Evolutionary conservation across 805 yeast genomes (phyloP), one percentile per base, ranked within the genome.

Genomic region (Debaryomyces maramus): DNA sequence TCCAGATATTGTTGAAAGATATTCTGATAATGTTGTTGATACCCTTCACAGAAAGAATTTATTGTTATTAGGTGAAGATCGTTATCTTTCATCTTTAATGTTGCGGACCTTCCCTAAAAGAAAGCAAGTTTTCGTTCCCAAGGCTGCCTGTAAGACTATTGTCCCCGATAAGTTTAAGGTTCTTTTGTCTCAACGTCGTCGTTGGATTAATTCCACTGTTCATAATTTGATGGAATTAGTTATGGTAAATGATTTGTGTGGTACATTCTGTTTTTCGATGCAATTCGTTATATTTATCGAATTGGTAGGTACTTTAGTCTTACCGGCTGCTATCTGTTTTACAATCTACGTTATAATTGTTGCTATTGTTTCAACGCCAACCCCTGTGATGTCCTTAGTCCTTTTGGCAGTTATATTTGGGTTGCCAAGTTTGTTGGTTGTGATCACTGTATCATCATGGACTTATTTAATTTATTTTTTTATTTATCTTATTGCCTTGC

Each of bases 141-240:
- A 88, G 59, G 97, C 97, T 5, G 91, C 86, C 3, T 89, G 97
- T 68, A 88, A 88, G 56, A 89, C 97, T 0, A 65, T 88, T 45
- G 97, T 84, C n/a, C 97, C 97, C 0, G 85, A 83, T 52, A 73
- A 74, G 35, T 89, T 89, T 60, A 74, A 65, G 47, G 93, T 89
- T 34, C 70, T 89, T 47, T 70, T 89, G 34, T 89, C 96, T 1
- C 97, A 89, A 61, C 83, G 97, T 61, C 87, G 97, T 68, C 85
- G 97, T 60, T 89, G 97, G 97, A 89, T 89, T 52, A 89, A 89
- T 62, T 89, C 97, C 4, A 90, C 97, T 0, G 90, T 89, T 26
- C 97, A 89, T 63, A 89, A 89, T 56, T 75, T 89, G 62, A 77
- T 90, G 81, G 97, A 89, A 61, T 77, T 89, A 55, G 86, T 84